Conservation (phyloP, 371 early-diverging fungal genomes). For the Batkoa obscura region DNA sequence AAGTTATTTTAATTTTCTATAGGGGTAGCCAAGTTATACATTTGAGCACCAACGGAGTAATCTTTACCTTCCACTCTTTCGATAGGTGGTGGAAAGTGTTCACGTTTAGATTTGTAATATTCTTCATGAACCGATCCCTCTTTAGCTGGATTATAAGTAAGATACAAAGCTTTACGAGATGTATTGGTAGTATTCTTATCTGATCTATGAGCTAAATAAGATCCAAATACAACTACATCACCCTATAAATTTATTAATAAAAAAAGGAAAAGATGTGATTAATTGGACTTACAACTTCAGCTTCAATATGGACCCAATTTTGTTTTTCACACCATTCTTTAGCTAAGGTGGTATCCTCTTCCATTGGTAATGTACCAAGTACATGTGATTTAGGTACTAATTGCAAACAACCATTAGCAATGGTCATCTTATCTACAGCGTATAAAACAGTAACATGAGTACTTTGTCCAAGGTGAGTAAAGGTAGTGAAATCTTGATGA, state of each 20-base stretch:
- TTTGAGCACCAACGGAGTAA: conserved; percentile 20
- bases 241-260: not conserved
- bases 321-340: conserved; percentile 21
- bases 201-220: conserved; percentile 29
- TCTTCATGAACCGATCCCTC: conserved; percentile 31
- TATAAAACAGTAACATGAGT: conserved; percentile 30
- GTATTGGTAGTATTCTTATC: conserved; percentile 22
- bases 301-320: conserved; percentile 25
- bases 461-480: conserved; percentile 25
- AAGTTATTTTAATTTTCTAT: conserved; percentile 11
- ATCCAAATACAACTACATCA: conserved; percentile 22
- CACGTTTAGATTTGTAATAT: conserved; percentile 29
- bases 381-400: conserved; percentile 29
- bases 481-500: conserved; percentile 34
- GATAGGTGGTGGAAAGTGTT: conserved; percentile 27
- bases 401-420: conserved; percentile 27
- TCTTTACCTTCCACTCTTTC: conserved; percentile 25
- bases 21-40: conserved; percentile 23
- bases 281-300: conserved; percentile 18
- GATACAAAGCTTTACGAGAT: conserved; percentile 26
- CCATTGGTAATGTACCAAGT: conserved; percentile 18
- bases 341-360: conserved; percentile 20
- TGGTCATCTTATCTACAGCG: conserved; percentile 25
- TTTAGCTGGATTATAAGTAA: conserved; percentile 28
- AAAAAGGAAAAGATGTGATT: not conserved